Conservation (phyloP, 2,329 filamentous ascomycete species). For the Ophiocordyceps camponoti-leonardi region DNA sequence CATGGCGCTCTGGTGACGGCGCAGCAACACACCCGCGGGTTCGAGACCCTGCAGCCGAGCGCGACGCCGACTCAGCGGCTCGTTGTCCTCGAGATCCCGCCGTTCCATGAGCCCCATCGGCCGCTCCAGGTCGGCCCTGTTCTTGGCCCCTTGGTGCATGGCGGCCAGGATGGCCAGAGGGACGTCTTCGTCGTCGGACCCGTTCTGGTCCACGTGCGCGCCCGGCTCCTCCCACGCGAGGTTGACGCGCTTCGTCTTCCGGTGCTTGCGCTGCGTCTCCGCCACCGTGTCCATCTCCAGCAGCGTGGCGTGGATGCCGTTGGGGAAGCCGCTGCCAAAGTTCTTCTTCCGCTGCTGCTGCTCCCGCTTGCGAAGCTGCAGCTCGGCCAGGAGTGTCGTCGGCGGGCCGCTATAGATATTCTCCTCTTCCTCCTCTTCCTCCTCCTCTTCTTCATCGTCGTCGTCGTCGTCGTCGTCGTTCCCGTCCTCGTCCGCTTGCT, state of each 20-base stretch:
- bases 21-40: conserved; percentile 22
- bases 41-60: conserved; percentile 53
- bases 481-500: conserved; percentile 8
- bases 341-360: conserved; percentile 59
- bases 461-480: conserved; percentile 3
- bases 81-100: conserved; percentile 78
- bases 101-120: conserved; percentile 64
- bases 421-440: conserved; percentile 24
- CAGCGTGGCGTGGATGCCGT: conserved; percentile 80
- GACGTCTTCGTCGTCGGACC: conserved; percentile 62
- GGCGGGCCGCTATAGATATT: conserved; percentile 51
- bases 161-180: conserved; percentile 66
- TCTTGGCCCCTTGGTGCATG: conserved; percentile 34
- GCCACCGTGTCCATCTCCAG: conserved; percentile 82
- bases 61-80: conserved; percentile 64
- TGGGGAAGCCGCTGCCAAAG: conserved; percentile 41
- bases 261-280: conserved; percentile 61
- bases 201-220: conserved; percentile 23
- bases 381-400: conserved; percentile 79
- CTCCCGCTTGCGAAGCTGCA: conserved; percentile 80
- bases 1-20: conserved; percentile 27
- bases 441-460: conserved; percentile 22
- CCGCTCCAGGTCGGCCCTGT: conserved; percentile 37
- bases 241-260: conserved; percentile 60
- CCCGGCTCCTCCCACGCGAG: conserved; percentile 75